Evolutionary conservation across 2,329 filamentous ascomycete species (phyloP).

Genomic region (Calonectria leucothoes): DNA sequence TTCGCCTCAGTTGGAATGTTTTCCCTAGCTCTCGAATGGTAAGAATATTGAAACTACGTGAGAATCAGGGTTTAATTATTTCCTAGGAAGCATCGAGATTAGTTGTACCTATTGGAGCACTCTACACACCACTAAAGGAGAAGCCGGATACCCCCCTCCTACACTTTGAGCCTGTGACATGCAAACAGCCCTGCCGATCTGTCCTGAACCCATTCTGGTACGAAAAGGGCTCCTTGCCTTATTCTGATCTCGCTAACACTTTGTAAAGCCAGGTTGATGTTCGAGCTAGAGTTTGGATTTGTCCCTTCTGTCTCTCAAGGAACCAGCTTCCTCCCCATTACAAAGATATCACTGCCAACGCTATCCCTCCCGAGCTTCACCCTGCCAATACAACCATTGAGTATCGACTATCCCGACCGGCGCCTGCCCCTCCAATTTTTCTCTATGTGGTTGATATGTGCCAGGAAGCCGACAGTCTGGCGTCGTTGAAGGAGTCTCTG

Average conservation of each 20-base stretch:
- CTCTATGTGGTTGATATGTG: constrained; percentile 90
- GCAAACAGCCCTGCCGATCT: constrained; percentile 94
- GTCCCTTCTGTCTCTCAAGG: constrained; percentile 86
- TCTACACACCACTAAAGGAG: constrained; percentile 97
- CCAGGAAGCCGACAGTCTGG: constrained; percentile 87
- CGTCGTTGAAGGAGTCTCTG: constrained; percentile 85
- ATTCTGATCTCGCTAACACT: constrained; percentile 36
- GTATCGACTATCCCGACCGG: constrained; percentile 83
- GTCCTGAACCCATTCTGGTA: constrained; percentile 98
- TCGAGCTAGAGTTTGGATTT: constrained; percentile 87
- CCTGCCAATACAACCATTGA: constrained; percentile 90
- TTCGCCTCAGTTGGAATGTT: constrained; percentile 98
- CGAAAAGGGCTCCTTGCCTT: constrained; percentile 41
- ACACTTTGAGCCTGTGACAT: constrained; percentile 96
- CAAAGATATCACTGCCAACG: constrained; percentile 87
- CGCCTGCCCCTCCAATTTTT: constrained; percentile 88
- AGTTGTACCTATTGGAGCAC: constrained; percentile 93
- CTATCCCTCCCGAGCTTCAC: constrained; percentile 86
- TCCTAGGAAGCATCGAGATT: constrained; percentile 85
- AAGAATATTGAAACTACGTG: constrained; percentile 43
- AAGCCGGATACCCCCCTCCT: constrained; percentile 89
- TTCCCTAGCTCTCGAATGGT: constrained; percentile 99
- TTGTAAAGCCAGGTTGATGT: constrained; percentile 79
- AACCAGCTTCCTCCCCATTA: constrained; percentile 88
- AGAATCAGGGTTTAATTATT: not conserved